These are phyloP conservation scores for Lantana camara DNA, from an alignment of 257 asterid genomes.

Conservation along the genomic window DNA sequence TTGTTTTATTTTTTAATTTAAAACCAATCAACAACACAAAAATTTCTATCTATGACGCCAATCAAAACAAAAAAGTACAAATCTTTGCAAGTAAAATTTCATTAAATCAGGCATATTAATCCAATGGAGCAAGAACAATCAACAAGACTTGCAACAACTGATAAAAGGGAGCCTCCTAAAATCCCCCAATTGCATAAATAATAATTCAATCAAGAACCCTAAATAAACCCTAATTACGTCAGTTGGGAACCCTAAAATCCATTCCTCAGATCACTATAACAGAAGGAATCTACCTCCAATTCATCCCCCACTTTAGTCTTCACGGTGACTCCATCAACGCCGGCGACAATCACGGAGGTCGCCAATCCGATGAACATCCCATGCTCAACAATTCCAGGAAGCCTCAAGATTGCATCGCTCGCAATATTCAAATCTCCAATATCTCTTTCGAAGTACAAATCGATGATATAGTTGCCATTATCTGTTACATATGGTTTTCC, in stretches of 20 bases:
- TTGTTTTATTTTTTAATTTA: no score
- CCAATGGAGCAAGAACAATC: background rate
- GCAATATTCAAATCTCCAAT: conserved; percentile 65
- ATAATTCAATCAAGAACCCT: background rate
- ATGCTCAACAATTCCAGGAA: conserved; percentile 77
- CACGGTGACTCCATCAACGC: conserved; percentile 56
- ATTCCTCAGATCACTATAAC: conserved; percentile 49
- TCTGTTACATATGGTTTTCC: conserved; percentile 58
- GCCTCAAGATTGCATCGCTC: conserved; percentile 66
- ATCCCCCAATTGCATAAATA: conserved; percentile 17
- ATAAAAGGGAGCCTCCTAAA: conserved; percentile 17
- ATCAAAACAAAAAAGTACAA: conserved; percentile 15
- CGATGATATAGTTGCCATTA: conserved; percentile 62
- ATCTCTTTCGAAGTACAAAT: conserved; percentile 61
- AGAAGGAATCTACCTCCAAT: conserved; percentile 42
- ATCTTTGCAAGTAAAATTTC: conserved; percentile 1
- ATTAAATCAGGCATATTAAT: conserved; percentile 3
- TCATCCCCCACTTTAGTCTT: conserved; percentile 54
- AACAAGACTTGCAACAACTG: background rate
- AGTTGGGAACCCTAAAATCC: conserved; percentile 36
- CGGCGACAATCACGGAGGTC: conserved; percentile 60
- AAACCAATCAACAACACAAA: no score
- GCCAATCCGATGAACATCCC: conserved; percentile 75
- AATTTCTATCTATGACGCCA: no score
- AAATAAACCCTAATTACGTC: background rate